Conservation (phyloP, 768 basidiomycete species). For the Fomitopsis pulvina region DNA sequence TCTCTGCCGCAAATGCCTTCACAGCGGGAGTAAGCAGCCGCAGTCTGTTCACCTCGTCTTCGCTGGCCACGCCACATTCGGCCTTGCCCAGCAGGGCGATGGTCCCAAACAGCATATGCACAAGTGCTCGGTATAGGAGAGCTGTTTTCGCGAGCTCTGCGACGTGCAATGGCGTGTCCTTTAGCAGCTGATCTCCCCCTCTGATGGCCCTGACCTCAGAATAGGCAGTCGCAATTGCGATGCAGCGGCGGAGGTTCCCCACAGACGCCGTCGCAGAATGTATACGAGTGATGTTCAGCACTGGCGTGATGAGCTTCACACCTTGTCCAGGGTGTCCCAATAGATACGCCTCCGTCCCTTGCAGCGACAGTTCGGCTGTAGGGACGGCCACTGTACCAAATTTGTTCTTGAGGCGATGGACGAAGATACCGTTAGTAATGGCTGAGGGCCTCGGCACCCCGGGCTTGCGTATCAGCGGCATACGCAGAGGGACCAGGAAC, state of each 20-base stretch:
- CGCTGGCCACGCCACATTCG: conserved; percentile 46
- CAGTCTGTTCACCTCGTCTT: conserved; percentile 45
- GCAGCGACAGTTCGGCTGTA: conserved; percentile 66
- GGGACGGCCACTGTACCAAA: conserved; percentile 69
- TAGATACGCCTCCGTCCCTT: conserved; percentile 54
- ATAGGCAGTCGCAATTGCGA: conserved; percentile 61
- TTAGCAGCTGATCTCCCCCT: conserved; percentile 42
- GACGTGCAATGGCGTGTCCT: conserved; percentile 56
- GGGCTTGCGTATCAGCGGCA: conserved; percentile 42
- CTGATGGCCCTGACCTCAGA: conserved; percentile 52
- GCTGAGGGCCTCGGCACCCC: conserved; percentile 36
- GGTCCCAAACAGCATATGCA: conserved; percentile 57
- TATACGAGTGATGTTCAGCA: conserved; percentile 73
- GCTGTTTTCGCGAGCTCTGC: conserved; percentile 54
- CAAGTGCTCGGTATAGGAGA: conserved; percentile 58
- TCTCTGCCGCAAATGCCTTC: conserved; percentile 67
- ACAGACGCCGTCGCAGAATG: conserved; percentile 54
- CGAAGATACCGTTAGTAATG: conserved; percentile 55
- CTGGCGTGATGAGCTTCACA: conserved; percentile 59
- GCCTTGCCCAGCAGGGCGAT: conserved; percentile 52
- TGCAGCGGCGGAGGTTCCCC: conserved; percentile 50
- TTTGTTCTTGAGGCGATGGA: conserved; percentile 76
- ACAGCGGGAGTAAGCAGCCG: conserved; percentile 61
- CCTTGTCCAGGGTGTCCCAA: conserved; percentile 54
- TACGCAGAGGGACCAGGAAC: conserved; percentile 59